Evolutionary conservation across 2,329 filamentous ascomycete genomes (phyloP).

Genomic region (Diaporthe sp.): DNA sequence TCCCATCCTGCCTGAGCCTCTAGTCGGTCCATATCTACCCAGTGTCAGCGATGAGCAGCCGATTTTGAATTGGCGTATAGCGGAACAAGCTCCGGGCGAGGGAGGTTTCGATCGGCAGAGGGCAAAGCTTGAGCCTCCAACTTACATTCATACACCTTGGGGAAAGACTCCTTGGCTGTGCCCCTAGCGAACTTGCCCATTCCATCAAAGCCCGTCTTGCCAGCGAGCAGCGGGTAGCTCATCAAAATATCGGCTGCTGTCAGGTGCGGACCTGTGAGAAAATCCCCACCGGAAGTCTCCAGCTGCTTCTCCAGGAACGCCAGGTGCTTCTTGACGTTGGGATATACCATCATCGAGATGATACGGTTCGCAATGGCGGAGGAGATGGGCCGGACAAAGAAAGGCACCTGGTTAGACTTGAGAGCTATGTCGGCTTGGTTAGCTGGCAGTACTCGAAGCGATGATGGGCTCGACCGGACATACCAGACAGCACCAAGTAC

Average conservation of each 20-base stretch:
- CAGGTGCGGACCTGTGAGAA: slow-evolving; percentile 64
- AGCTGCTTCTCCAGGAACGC: slow-evolving; percentile 65
- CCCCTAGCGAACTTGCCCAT: slow-evolving; percentile 56
- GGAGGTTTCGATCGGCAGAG: not conserved
- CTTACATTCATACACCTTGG: slow-evolving; percentile 63
- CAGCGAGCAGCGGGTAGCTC: slow-evolving; percentile 66
- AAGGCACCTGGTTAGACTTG: slow-evolving; percentile 62
- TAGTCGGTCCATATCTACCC: slow-evolving; percentile 51
- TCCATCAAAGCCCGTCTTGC: slow-evolving; percentile 55
- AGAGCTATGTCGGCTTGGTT: slow-evolving; percentile 51
- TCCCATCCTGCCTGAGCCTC: slow-evolving; percentile 63
- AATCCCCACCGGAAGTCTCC: slow-evolving; percentile 59
- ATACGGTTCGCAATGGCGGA: slow-evolving; percentile 59
- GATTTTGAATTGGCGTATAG: not conserved
- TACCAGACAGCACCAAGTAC: slow-evolving; percentile 70
- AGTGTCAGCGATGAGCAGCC: not conserved
- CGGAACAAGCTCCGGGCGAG: not conserved
- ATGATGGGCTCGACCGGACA: slow-evolving; percentile 43
- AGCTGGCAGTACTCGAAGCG: not conserved
- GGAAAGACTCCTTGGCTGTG: slow-evolving; percentile 50
- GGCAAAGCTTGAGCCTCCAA: not conserved
- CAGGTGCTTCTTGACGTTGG: slow-evolving; percentile 64
- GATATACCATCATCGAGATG: slow-evolving; percentile 59
- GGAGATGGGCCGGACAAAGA: slow-evolving; percentile 68
- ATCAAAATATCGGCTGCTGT: slow-evolving; percentile 68